These are phyloP conservation scores for Fusarium sp. DNA, from an alignment of 2,329 filamentous ascomycete genomes.

Conservation along the genomic window DNA sequence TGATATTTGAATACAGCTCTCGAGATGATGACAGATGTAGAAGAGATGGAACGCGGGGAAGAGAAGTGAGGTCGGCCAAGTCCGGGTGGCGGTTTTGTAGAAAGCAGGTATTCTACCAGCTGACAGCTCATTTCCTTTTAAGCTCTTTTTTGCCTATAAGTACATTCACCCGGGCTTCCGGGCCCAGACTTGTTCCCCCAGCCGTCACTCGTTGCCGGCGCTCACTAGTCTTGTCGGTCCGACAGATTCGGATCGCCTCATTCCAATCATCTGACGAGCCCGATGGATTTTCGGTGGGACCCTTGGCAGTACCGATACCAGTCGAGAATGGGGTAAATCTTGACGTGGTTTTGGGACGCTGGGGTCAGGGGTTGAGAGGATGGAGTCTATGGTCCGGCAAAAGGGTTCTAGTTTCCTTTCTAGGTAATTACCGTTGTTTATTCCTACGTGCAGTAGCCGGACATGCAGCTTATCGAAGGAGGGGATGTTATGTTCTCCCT, in stretches of 20 bases:
- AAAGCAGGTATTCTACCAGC: background rate
- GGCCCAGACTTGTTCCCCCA: slow-evolving; percentile 18
- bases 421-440: background rate
- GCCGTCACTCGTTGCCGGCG: slow-evolving; percentile 3
- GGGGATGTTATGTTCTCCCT: background rate
- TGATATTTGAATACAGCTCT: background rate
- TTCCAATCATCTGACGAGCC: slow-evolving; percentile 21
- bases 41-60: background rate
- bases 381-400: too few relatives aligned
- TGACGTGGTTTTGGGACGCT: background rate
- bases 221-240: slow-evolving; percentile 26
- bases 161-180: slow-evolving; percentile 29
- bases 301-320: background rate
- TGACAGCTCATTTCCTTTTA: background rate
- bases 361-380: background rate
- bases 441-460: background rate
- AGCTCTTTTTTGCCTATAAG: slow-evolving; percentile 34
- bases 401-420: background rate
- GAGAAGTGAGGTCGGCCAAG: background rate
- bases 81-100: background rate
- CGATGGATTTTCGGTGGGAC: slow-evolving; percentile 12
- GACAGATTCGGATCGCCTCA: slow-evolving; percentile 6
- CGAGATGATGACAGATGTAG: background rate
- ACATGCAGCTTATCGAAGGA: background rate
- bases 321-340: background rate